Percentiles rank a stretch among this genome's conserved stretches.
phyloP scores from a whole-genome alignment of 495 filamentous ascomycete species.

The Podospora didyma region DNA sequence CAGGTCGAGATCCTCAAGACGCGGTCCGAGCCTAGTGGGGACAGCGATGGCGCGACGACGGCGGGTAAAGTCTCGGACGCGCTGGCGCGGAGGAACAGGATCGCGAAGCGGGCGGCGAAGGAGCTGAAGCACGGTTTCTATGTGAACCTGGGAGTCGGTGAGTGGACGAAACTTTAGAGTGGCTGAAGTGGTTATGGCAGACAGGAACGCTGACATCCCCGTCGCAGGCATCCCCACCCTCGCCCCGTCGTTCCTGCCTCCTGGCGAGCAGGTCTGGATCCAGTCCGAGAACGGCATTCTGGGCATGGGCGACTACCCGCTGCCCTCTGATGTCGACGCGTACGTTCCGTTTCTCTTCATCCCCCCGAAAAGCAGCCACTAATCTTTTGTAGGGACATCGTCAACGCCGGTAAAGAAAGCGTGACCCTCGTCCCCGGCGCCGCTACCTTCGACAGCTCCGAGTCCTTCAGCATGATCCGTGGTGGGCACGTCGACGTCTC shows the following conservation, averaged over 20 bases:
- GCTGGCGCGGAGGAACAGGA: slow-evolving; percentile 47
- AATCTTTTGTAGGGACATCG: slow-evolving; percentile 37
- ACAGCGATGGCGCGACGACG: background rate
- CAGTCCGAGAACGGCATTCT: slow-evolving; percentile 61
- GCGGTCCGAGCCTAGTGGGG: slow-evolving; percentile 23
- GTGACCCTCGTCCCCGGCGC: slow-evolving; percentile 55
- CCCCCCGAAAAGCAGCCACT: background rate
- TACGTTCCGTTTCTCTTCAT: slow-evolving; percentile 11
- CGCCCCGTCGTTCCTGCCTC: slow-evolving; percentile 51
- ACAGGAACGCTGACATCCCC: background rate
- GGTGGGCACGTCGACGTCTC: slow-evolving; percentile 58
- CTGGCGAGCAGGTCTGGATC: slow-evolving; percentile 50
- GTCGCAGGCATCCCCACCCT: slow-evolving; percentile 53
- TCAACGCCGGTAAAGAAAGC: slow-evolving; percentile 62
- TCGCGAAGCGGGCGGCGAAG: slow-evolving; percentile 56
- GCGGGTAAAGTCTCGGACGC: slow-evolving; percentile 19
- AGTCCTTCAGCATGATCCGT: slow-evolving; percentile 60
- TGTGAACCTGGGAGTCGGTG: slow-evolving; percentile 61
- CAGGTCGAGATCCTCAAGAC: slow-evolving; percentile 55
- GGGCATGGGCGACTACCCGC: slow-evolving; percentile 60
- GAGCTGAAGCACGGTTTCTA: slow-evolving; percentile 63
- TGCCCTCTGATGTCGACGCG: slow-evolving; percentile 49
- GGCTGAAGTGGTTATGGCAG: no score
- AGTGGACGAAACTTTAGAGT: background rate
- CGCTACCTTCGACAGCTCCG: slow-evolving; percentile 53